These are phyloP conservation scores for Albifimbria verrucaria DNA, from an alignment of 2,329 filamentous ascomycete genomes.

Conservation along the genomic window DNA sequence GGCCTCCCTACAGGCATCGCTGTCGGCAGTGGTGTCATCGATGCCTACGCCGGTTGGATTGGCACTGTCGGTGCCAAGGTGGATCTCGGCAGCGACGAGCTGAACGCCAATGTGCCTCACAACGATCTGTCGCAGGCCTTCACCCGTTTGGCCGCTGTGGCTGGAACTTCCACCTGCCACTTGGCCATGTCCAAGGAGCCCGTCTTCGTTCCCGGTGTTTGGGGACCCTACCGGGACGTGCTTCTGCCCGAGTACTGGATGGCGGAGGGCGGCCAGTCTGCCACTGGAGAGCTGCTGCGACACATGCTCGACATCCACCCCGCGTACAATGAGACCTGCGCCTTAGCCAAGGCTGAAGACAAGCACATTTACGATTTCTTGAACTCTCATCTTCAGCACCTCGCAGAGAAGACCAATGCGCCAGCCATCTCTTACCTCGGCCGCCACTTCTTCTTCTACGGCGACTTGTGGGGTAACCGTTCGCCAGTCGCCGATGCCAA, in stretches of 20 bases:
- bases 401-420: slow-evolving; percentile 65
- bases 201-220: slow-evolving; percentile 92
- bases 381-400: slow-evolving; percentile 78
- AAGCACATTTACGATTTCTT: slow-evolving; percentile 94
- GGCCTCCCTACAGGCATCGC: slow-evolving; percentile 85
- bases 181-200: slow-evolving; percentile 91
- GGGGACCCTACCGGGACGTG: slow-evolving; percentile 95
- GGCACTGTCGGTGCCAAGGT: slow-evolving; percentile 98
- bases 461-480: slow-evolving; percentile 94
- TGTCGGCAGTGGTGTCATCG: slow-evolving; percentile 93
- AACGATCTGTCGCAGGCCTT: slow-evolving; percentile 94
- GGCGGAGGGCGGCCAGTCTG: slow-evolving; percentile 94
- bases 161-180: slow-evolving; percentile 96
- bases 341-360: slow-evolving; percentile 76
- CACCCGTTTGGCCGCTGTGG: slow-evolving; percentile 86
- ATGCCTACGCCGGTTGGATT: slow-evolving; percentile 98
- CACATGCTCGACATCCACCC: slow-evolving; percentile 95
- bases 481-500: slow-evolving; percentile 88
- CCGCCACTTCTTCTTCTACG: slow-evolving; percentile 97
- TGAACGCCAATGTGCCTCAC: slow-evolving; percentile 64
- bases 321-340: slow-evolving; percentile 76
- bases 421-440: slow-evolving; percentile 81
- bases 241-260: slow-evolving; percentile 92
- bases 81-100: slow-evolving; percentile 62
- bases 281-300: slow-evolving; percentile 90